Base-by-base conservation (phyloP, 345 rosid genomes). In the Cardiospermum halicacabum region DNA sequence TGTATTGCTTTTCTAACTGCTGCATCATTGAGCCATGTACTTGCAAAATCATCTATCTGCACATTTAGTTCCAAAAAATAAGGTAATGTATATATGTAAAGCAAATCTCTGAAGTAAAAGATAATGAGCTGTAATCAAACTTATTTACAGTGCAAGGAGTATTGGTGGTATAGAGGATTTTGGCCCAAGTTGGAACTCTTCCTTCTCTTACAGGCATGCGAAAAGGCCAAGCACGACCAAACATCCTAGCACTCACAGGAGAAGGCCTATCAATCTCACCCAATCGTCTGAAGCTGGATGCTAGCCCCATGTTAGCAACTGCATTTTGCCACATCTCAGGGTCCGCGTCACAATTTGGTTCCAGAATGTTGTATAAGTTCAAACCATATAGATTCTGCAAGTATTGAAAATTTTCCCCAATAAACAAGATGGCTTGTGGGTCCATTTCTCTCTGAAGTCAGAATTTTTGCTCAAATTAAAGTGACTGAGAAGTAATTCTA, bases 171-270 rank as follows among this genome's bases (percentile, higher is more conserved):
- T 74, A 74, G 47, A 81, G 81, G 66, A 93, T 75, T 72, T 93
- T 83, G 16, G 97, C 83, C 98, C 98, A 93, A 58, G 82, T 86
- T 62, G 94, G 96, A 74, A 93, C 84, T 58, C 75, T 60, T 54
- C 97, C 97, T 28, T 81, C 89, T 82, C 85, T 88, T n/a, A 88
- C 96, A 55, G 82, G 75, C 68, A 88, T 85, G 66, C 91, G 78
- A 34, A 90, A 28, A 27, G 98, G 98, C 98, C 98, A 90, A 6
- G 96, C 89, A 12, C 93, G 96, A 58, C 98, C 96, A 66, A 87
- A 92, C 87, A 92, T 83, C 77, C 96, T 86, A 58, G 69, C 84
- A 36, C 92, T 74, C 60, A 89, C 96, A 36, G 86, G 81, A 62
- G 85, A 69, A 74, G 90, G 83, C 75, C 71, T 73, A 63, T 90